These are phyloP conservation scores for Suillus americanus DNA, from an alignment of 768 basidiomycete species.

Conservation along the genomic window DNA sequence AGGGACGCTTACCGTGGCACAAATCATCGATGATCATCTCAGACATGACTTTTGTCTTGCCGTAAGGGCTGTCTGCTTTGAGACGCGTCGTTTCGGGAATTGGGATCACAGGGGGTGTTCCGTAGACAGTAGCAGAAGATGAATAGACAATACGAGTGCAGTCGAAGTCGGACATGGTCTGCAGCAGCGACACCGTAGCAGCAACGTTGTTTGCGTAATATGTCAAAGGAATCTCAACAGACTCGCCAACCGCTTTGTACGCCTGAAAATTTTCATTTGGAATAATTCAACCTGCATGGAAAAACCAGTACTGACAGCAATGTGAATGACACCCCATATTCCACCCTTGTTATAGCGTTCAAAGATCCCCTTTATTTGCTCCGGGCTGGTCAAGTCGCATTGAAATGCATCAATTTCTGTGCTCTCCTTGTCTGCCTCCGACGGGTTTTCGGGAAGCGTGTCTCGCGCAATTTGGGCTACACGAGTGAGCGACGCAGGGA, in stretches of 20 bases:
- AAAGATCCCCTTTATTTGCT: slow-evolving; percentile 77
- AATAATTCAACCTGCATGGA: background rate
- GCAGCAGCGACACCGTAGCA: slow-evolving; percentile 82
- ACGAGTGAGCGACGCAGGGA: slow-evolving; percentile 68
- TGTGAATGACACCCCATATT: slow-evolving; percentile 95
- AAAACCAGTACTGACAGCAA: slow-evolving; percentile 64
- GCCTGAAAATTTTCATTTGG: slow-evolving; percentile 51
- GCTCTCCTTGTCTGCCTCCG: slow-evolving; percentile 68
- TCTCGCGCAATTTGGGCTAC: slow-evolving; percentile 79
- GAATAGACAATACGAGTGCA: slow-evolving; percentile 93
- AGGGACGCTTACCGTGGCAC: slow-evolving; percentile 59
- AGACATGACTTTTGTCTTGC: slow-evolving; percentile 93
- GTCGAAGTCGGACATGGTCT: slow-evolving; percentile 82
- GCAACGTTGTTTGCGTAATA: slow-evolving; percentile 96
- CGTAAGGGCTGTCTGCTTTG: slow-evolving; percentile 90
- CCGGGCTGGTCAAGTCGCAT: slow-evolving; percentile 74
- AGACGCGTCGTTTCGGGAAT: slow-evolving; percentile 91
- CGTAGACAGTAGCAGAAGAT: slow-evolving; percentile 97
- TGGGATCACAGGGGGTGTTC: slow-evolving; percentile 87
- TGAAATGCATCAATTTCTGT: slow-evolving; percentile 66
- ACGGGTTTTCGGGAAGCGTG: slow-evolving; percentile 64
- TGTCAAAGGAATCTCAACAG: slow-evolving; percentile 85
- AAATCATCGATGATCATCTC: slow-evolving; percentile 90
- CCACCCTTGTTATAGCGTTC: slow-evolving; percentile 83
- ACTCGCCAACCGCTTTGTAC: slow-evolving; percentile 97